Evolutionary conservation across 2,329 filamentous ascomycete genomes (phyloP).

Genomic region (Zalaria obscura): DNA sequence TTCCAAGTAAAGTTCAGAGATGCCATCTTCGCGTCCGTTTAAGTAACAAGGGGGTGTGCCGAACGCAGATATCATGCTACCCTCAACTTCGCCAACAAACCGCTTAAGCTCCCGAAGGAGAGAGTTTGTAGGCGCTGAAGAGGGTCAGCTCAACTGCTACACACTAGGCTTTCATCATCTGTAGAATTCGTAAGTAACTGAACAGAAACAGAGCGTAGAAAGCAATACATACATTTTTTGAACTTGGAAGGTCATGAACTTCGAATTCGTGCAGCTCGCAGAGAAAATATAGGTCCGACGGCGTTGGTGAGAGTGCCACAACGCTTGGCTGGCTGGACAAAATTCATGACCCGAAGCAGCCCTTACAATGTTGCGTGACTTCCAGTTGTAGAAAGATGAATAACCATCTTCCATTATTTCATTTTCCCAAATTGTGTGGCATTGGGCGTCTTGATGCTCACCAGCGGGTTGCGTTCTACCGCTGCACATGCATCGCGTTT

Average conservation of each 20-base stretch:
- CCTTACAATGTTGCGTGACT: too few relatives aligned
- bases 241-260: constrained; percentile 95
- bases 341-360: too few relatives aligned
- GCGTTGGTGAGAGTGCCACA: neutral
- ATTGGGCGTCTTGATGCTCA: neutral
- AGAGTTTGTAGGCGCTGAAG: constrained; percentile 62
- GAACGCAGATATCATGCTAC: constrained; percentile 96
- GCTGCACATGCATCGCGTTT: neutral
- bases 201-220: constrained; percentile 4
- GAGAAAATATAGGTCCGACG: constrained; percentile 9
- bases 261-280: constrained; percentile 24
- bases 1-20: constrained; percentile 68
- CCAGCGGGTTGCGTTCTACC: neutral
- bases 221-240: constrained; percentile 68
- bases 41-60: constrained; percentile 98
- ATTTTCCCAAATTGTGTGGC: too few relatives aligned
- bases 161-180: constrained; percentile 99
- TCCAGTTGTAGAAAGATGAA: too few relatives aligned
- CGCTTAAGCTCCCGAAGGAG: constrained; percentile 81
- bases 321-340: neutral
- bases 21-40: constrained; percentile 94
- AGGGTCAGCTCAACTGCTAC: constrained; percentile 75
- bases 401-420: too few relatives aligned
- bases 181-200: constrained; percentile 10
- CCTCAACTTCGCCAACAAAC: constrained; percentile 51